Evolutionary conservation across 192 early-diverging fungal genomes (phyloP), one percentile per base, ranked within the genome.

Genomic region (Podochytrium sp.): DNA sequence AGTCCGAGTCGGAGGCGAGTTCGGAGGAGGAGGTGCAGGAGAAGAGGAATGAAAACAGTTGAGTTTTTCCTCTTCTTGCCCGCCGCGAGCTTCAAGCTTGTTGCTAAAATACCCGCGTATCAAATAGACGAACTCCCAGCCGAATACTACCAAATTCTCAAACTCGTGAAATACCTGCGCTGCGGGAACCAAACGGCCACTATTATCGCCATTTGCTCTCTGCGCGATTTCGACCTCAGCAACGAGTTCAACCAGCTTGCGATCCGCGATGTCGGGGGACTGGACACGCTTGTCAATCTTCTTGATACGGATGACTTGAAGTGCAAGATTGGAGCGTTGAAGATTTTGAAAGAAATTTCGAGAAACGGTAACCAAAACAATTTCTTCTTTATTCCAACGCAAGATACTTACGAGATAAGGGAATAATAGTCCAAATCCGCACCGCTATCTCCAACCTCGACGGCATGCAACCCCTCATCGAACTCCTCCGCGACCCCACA

Each of bases 161-260:
- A 89, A 66, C 76, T 90, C 1, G 84, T 90, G 38, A 89, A 89
- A 73, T 90, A 89, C 61, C 61, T 89, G 16, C 80, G 87, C 3
- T 74, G 71, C n/a, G 88, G 88, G 23, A 90, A 90, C 76, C 88
- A 86, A 65, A 90, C 86, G 4, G 88, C 88, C 2, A 90, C 88
- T 35, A 87, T 90, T 51, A 90, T 90, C 60, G 88, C 88, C 53
- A 87, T 90, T 30, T 90, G 88, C 74, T 85, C 84, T 4, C 70
- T 90, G 3, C 53, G 86, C 18, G 88, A 90, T 73, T 90, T 89
- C 70, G 88, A 90, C 71, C 69, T 90, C n/a, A 75, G 71, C 32
- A 86, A 89, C 61, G 85, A 90, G 63, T 83, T 81, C 53, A 90
- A 90, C 68, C 88, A 90, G 67, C 78, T 83, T 3, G 88, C 88